phyloP scores from a whole-genome alignment of 805 yeast genomes.

The Yarrowia sp. region DNA sequence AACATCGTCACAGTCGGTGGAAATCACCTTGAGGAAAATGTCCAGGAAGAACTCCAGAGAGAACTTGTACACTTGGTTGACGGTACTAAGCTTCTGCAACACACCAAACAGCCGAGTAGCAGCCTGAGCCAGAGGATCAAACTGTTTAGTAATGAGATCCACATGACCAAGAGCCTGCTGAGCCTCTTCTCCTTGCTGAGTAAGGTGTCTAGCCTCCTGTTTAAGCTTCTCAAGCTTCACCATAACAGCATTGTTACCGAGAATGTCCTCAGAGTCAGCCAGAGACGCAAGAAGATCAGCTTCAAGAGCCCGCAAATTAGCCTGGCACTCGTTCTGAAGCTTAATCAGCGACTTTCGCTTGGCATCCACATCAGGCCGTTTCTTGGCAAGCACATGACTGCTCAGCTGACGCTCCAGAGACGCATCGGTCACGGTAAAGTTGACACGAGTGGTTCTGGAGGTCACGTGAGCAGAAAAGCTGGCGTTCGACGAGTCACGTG shows the following conservation, averaged over 20 bases:
- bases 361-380: conserved; percentile 64
- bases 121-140: conserved; percentile 54
- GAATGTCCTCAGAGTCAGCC: conserved; percentile 53
- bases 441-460: conserved; percentile 50
- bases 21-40: conserved; percentile 36
- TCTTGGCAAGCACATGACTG: conserved; percentile 52
- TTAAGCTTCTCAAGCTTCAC: conserved; percentile 64
- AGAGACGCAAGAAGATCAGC: conserved; percentile 55
- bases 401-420: conserved; percentile 64
- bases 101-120: conserved; percentile 52
- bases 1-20: not conserved
- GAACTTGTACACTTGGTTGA: conserved; percentile 60
- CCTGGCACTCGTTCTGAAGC: conserved; percentile 58
- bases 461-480: conserved; percentile 54
- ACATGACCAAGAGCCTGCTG: conserved; percentile 54
- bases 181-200: conserved; percentile 54
- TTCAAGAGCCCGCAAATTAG: conserved; percentile 56
- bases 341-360: conserved; percentile 54
- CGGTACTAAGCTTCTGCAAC: conserved; percentile 43
- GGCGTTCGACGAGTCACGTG: conserved; percentile 56
- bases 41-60: conserved; percentile 48
- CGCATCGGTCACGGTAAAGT: conserved; percentile 69
- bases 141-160: conserved; percentile 48
- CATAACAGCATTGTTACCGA: conserved; percentile 64
- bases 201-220: conserved; percentile 55